phyloP scores from a whole-genome alignment of 768 basidiomycete genomes.

The Naematelia aurantialba region DNA sequence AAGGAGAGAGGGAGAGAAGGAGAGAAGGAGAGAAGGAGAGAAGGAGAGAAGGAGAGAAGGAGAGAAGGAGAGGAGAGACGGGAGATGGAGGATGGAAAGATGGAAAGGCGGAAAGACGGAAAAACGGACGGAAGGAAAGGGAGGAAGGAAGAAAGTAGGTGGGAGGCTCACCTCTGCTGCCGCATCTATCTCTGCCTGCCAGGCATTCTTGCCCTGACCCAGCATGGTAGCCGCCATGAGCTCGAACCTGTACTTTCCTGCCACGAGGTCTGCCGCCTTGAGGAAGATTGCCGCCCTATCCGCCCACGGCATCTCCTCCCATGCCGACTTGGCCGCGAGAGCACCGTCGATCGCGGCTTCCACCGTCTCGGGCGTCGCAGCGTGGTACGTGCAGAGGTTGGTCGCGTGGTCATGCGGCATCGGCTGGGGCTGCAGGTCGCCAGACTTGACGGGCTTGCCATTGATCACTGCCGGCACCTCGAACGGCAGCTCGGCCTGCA shows the following conservation, averaged over 20 bases:
- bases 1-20: not conserved
- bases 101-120: too few species aligned
- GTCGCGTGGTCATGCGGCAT: constrained; percentile 82
- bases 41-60: too few species aligned
- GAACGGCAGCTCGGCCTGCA: constrained; percentile 79
- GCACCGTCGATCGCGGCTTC: constrained; percentile 78
- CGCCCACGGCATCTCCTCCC: constrained; percentile 94
- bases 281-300: constrained; percentile 97
- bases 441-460: constrained; percentile 78
- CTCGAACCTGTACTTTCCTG: constrained; percentile 92
- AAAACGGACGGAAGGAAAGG: too few species aligned
- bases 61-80: too few species aligned
- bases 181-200: constrained; percentile 99
- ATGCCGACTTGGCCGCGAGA: constrained; percentile 75
- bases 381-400: constrained; percentile 79
- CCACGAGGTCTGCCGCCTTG: constrained; percentile 92
- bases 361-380: constrained; percentile 75
- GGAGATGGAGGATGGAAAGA: too few species aligned
- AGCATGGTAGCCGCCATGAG: constrained; percentile 94
- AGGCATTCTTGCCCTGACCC: constrained; percentile 97
- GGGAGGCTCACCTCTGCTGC: constrained; percentile 78
- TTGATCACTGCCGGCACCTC: constrained; percentile 91
- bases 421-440: constrained; percentile 69
- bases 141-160: not conserved
- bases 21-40: too few species aligned